Percentiles rank a stretch among this genome's conserved stretches.
phyloP scores from a whole-genome alignment of 31 red algal species.

The Endocladia muricata region DNA sequence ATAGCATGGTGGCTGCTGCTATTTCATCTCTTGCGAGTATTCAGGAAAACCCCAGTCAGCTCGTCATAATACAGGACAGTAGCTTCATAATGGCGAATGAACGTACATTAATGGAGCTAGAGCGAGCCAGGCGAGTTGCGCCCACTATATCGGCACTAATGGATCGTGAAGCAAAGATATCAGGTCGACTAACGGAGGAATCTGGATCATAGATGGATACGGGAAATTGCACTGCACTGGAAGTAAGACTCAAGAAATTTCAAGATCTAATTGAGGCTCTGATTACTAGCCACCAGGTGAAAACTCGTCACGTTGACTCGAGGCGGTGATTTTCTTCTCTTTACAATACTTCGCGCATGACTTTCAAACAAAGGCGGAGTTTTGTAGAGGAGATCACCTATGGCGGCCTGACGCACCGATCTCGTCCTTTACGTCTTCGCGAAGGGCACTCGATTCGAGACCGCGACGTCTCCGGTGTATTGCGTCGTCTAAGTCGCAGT shows the following conservation, averaged over 20 bases:
- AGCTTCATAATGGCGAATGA: neutral
- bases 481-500: neutral
- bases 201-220: no score
- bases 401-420: neutral
- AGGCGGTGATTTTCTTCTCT: neutral
- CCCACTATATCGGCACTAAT: neutral
- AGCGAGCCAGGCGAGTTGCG: neutral
- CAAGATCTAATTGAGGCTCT: neutral
- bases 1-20: neutral
- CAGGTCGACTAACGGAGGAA: no score
- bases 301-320: neutral
- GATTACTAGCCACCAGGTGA: neutral
- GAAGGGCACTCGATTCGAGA: neutral
- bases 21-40: neutral
- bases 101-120: neutral
- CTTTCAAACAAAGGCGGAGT: neutral
- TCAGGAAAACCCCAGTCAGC: neutral
- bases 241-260: neutral
- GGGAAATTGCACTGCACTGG: no score
- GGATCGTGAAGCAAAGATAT: neutral
- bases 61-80: constrained; percentile 1
- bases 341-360: neutral
- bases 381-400: constrained; percentile 5
- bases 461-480: constrained; percentile 9
- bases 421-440: neutral